These are phyloP conservation scores for Mucor piriformis DNA, from an alignment of 371 early-diverging fungal species.

Conservation along the genomic window DNA sequence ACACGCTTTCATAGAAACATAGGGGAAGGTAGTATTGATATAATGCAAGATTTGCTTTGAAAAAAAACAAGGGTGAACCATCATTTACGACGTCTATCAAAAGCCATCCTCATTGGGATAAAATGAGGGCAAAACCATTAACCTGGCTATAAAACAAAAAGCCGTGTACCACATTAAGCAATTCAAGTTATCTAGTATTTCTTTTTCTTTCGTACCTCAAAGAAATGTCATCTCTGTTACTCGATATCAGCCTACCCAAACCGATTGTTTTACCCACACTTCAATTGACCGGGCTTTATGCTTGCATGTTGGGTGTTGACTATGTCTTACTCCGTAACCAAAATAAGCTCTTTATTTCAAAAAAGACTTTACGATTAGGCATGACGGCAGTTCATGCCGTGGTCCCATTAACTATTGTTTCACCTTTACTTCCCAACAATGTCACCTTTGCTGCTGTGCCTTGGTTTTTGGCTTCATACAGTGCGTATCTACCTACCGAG, in stretches of 20 bases:
- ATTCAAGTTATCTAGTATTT: too few species aligned
- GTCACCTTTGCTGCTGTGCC: constrained; percentile 36
- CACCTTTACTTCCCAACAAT: constrained; percentile 24
- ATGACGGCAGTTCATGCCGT: constrained; percentile 15
- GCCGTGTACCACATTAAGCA: too few species aligned
- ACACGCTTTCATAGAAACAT: too few species aligned
- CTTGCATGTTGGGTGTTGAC: constrained; percentile 24
- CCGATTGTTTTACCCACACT: constrained; percentile 17
- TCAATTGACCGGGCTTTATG: constrained; percentile 21
- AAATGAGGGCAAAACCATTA: too few species aligned
- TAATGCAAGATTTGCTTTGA: too few species aligned
- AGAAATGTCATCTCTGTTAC: constrained; percentile 8
- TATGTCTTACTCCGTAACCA: constrained; percentile 17
- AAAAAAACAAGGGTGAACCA: too few species aligned
- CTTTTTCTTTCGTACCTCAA: too few species aligned
- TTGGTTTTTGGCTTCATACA: constrained; percentile 37
- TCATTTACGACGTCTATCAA: too few species aligned
- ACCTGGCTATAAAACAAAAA: too few species aligned
- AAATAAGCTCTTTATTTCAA: constrained; percentile 4
- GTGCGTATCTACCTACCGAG: constrained; percentile 27
- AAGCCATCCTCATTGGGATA: too few species aligned
- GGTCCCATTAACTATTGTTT: constrained; percentile 18
- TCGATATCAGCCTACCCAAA: constrained; percentile 11
- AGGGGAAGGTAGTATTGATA: too few species aligned
- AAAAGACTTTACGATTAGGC: background rate